A percentile compares a stretch with the other conserved stretches of the same genome.
These are phyloP conservation scores for Borealophlyctis nickersoniae DNA, from an alignment of 192 early-diverging fungal genomes.

Conservation along the genomic window DNA sequence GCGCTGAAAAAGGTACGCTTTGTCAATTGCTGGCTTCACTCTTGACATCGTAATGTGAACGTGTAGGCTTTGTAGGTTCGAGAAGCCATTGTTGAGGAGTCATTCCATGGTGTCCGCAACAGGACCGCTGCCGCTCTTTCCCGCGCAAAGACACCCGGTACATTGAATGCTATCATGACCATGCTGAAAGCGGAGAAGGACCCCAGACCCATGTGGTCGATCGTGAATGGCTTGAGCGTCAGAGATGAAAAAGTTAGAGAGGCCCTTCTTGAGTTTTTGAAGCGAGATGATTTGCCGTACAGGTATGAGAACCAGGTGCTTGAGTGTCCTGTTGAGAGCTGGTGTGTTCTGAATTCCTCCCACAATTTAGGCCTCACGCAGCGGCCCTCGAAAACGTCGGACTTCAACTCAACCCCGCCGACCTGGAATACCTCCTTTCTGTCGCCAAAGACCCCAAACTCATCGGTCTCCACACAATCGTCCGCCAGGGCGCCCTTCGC, in stretches of 20 bases:
- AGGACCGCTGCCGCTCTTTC: conserved; percentile 38
- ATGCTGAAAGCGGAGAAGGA: conserved; percentile 40
- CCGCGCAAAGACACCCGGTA: conserved; percentile 25
- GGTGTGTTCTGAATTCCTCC: too few species aligned
- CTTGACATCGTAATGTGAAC: background rate
- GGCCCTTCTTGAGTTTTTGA: conserved; percentile 29
- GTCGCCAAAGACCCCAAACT: conserved; percentile 32
- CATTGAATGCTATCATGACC: conserved; percentile 35
- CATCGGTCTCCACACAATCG: conserved; percentile 36
- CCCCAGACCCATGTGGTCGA: conserved; percentile 23
- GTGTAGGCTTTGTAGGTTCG: background rate
- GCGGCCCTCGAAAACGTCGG: conserved; percentile 36
- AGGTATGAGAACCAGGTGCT: too few species aligned
- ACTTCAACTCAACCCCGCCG: conserved; percentile 42
- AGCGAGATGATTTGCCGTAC: conserved; percentile 13
- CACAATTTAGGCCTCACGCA: conserved; percentile 18
- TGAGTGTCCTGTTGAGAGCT: background rate
- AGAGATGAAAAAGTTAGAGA: conserved; percentile 34
- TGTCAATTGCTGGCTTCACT: background rate
- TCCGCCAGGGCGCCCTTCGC: conserved; percentile 36
- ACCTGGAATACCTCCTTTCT: conserved; percentile 34
- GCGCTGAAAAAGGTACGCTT: conserved; percentile 36
- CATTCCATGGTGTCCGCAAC: conserved; percentile 36
- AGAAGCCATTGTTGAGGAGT: conserved; percentile 27
- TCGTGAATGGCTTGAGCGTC: conserved; percentile 14